Conservation (phyloP, 129 eudicot species). For the Ambrosia trifida region DNA sequence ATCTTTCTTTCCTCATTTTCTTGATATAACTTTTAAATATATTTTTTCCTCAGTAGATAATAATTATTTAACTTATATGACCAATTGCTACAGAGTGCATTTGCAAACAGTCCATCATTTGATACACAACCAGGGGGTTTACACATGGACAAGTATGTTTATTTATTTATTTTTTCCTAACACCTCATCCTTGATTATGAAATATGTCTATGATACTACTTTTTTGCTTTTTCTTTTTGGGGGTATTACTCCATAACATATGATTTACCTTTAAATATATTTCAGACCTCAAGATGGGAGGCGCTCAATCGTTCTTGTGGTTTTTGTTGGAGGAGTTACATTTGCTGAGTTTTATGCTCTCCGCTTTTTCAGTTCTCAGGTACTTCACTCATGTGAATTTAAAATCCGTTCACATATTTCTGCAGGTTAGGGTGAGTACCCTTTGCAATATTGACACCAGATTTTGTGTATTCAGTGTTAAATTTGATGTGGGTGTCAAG, state of each 20-base stretch:
- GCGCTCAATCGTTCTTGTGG: conserved; percentile 86
- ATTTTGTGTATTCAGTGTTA: too few relatives aligned
- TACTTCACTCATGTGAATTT: conserved; percentile 20
- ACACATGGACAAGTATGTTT: conserved; percentile 53
- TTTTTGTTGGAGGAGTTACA: conserved; percentile 93
- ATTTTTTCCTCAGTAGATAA: neutral
- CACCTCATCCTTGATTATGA: conserved; percentile 5
- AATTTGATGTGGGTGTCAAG: too few relatives aligned
- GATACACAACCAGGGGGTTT: conserved; percentile 61
- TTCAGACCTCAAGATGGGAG: conserved; percentile 74
- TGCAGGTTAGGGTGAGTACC: too few relatives aligned
- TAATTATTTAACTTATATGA: conserved; percentile 9
- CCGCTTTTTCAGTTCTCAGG: conserved; percentile 94
- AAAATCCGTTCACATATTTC: too few relatives aligned
- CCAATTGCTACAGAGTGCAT: conserved; percentile 58
- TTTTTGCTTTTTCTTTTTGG: neutral
- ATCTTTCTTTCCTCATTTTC: neutral
- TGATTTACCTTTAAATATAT: neutral
- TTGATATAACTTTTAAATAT: neutral
- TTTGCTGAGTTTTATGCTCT: conserved; percentile 98
- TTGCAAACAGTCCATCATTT: conserved; percentile 63
- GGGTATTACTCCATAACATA: neutral
- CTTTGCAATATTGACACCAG: too few relatives aligned
- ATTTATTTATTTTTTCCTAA: neutral
- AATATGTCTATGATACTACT: conserved; percentile 5